phyloP scores from a whole-genome alignment of 352 stramenopile genomes.

The Phytophthora podocarpi region DNA sequence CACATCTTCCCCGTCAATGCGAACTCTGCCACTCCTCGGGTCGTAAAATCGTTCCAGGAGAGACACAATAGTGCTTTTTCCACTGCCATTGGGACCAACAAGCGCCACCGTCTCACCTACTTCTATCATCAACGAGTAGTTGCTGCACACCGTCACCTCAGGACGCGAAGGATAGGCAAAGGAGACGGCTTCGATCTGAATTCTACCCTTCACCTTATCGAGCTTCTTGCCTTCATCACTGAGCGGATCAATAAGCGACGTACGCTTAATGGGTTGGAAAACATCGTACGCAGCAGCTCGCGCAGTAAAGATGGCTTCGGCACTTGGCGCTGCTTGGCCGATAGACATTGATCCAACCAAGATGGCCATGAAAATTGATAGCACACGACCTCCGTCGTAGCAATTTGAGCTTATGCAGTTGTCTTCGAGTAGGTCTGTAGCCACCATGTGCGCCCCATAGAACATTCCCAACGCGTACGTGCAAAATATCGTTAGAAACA shows the following conservation, averaged over 20 bases:
- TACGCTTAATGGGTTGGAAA: slow-evolving; percentile 53
- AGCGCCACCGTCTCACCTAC: slow-evolving; percentile 58
- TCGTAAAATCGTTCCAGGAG: slow-evolving; percentile 94
- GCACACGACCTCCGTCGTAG: slow-evolving; percentile 53
- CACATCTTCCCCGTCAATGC: too few species aligned
- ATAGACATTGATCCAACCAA: slow-evolving; percentile 62
- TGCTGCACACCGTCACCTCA: slow-evolving; percentile 40
- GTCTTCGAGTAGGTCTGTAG: slow-evolving; percentile 38
- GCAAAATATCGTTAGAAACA: slow-evolving; percentile 58
- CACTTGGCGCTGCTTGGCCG: slow-evolving; percentile 51
- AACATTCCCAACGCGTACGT: slow-evolving; percentile 69
- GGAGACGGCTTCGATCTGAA: slow-evolving; percentile 77
- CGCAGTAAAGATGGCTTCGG: slow-evolving; percentile 48
- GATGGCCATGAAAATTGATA: slow-evolving; percentile 58
- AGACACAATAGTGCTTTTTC: slow-evolving; percentile 90
- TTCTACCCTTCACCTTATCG: slow-evolving; percentile 30
- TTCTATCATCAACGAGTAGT: slow-evolving; percentile 47
- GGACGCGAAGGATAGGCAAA: slow-evolving; percentile 56
- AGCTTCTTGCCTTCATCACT: slow-evolving; percentile 30
- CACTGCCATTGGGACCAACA: slow-evolving; percentile 14
- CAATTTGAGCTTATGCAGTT: slow-evolving; percentile 31
- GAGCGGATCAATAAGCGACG: slow-evolving; percentile 49
- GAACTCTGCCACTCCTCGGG: slow-evolving; percentile 39
- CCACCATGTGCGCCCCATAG: slow-evolving; percentile 57
- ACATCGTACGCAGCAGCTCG: slow-evolving; percentile 49